phyloP scores from a whole-genome alignment of 2,329 filamentous ascomycete species.

The Epichloe gansuensis region DNA sequence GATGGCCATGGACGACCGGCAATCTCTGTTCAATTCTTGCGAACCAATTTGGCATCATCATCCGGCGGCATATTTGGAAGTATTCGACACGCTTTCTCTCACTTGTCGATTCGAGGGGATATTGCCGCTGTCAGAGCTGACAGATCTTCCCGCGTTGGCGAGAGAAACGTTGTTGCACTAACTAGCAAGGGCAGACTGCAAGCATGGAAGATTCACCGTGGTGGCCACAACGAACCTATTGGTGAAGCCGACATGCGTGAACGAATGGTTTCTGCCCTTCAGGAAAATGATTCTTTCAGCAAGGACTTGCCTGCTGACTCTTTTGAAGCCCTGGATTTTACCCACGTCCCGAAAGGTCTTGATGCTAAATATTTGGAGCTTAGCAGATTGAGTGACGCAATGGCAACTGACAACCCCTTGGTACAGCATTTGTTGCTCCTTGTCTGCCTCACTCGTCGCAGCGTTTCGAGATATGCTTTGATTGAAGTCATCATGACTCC shows the following conservation, averaged over 20 bases:
- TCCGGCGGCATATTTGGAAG: constrained; percentile 65
- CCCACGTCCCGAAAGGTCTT: constrained; percentile 46
- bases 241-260: constrained; percentile 59
- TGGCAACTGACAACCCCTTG: constrained; percentile 35
- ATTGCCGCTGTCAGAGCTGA: constrained; percentile 71
- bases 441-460: constrained; percentile 40
- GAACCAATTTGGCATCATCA: constrained; percentile 41
- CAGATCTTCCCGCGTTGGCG: constrained; percentile 57
- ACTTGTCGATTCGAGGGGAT: constrained; percentile 58
- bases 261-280: constrained; percentile 48
- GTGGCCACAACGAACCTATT: constrained; percentile 65
- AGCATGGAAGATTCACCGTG: constrained; percentile 79
- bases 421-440: constrained; percentile 50
- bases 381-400: constrained; percentile 37
- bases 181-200: constrained; percentile 69
- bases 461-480: constrained; percentile 53
- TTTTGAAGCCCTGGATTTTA: constrained; percentile 69
- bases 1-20: constrained; percentile 77
- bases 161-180: constrained; percentile 70
- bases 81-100: constrained; percentile 62
- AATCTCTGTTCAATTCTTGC: constrained; percentile 66
- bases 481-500: constrained; percentile 55
- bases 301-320: constrained; percentile 40
- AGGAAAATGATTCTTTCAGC: constrained; percentile 36
- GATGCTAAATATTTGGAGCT: constrained; percentile 37